These are phyloP conservation scores for Fusarium abutilonis DNA, from an alignment of 2,329 filamentous ascomycete species.

Conservation along the genomic window DNA sequence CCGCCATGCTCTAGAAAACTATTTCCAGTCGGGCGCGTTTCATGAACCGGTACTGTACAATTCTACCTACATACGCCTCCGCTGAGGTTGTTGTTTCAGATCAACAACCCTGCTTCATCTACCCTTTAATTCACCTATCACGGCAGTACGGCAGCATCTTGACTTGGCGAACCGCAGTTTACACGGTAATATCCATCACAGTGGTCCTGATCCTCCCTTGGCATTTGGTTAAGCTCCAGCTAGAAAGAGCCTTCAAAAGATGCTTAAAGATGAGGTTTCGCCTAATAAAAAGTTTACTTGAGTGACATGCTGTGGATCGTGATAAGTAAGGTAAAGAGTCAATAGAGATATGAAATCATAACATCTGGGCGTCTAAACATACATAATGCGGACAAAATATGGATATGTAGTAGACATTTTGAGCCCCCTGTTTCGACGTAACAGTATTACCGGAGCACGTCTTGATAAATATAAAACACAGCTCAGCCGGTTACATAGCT, in stretches of 20 bases:
- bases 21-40: no score
- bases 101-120: conserved; percentile 2
- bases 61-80: not conserved
- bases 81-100: not conserved
- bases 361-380: no score
- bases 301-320: not conserved
- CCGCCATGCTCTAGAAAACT: no score
- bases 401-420: no score
- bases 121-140: conserved; percentile 18
- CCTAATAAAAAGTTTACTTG: not conserved
- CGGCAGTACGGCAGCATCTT: conserved; percentile 10
- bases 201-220: not conserved
- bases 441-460: no score
- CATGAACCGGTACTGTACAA: no score
- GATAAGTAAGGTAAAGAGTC: no score
- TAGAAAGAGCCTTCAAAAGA: not conserved
- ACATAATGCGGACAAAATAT: not conserved
- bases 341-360: no score
- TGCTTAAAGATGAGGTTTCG: not conserved
- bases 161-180: conserved; percentile 5
- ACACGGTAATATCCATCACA: not conserved
- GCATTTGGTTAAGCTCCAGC: conserved; percentile 6
- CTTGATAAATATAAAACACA: no score
- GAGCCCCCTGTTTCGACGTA: no score
- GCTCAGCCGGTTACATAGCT: no score